Base-by-base conservation (phyloP, 2,329 filamentous ascomycete genomes). In the Ceratocystis papillata region DNA sequence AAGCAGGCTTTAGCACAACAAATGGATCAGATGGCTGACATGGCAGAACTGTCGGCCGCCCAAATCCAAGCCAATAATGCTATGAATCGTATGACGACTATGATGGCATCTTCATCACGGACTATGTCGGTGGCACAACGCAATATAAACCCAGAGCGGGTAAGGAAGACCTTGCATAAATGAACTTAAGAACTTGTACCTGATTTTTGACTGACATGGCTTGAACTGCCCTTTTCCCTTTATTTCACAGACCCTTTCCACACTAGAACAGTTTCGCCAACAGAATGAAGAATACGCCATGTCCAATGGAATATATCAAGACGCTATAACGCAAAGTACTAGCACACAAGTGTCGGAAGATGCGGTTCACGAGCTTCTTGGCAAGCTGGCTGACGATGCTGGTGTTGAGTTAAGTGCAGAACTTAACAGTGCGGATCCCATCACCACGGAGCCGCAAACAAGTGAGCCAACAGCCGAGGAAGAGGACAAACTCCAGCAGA, bases 351-450 rank as follows among this genome's bases (percentile, higher is more conserved):
- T 92, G 78, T 77, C 89, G 78, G 76, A 96, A 74, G 90, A 95
- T 71, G 90, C 92, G 70, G 90, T 96, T 1, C 90, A 96, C 75
- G 86, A 90, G 70, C 77, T 96, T 69, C 87, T 96, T 76, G 87
- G 84, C 69, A 88, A 95, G 77, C 84, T 94, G 55, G 90, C 90
- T 69, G 91, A 96, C 74, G 90, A 95, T 75, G 90, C 89, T 8
- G 91, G 91, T 65, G 83, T 96, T 64, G 88, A 94, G 75, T 79
- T 96, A 68, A 85, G 85, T 70, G 83, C 87, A 73, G 89, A 94
- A 76, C 85, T 96, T 69, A 81, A 78, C 71, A 74, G 79, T 67
- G 80, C 81, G 1, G 80, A 79, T 50, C 79, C 82, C 25, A 79
- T 80, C 69, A 81, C 79, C 71, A 79, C 80, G 30, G 85, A 87